Evolutionary conservation across 202 grass and related monocot species (phyloP), one percentile per base, ranked within the genome.

Genomic region (Carex arenaria): DNA sequence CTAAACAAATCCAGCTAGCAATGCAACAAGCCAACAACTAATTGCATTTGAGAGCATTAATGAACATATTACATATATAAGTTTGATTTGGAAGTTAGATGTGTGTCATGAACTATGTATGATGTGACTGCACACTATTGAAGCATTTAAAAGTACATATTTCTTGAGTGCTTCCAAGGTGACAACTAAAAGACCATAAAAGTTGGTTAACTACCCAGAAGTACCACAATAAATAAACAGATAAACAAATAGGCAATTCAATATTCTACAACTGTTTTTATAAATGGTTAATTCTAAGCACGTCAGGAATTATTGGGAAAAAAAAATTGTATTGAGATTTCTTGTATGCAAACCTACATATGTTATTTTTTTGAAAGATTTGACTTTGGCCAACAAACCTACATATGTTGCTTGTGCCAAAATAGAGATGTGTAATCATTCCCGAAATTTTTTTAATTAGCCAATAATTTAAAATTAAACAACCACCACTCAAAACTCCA

Each of bases 11-110:
- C 49, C 51, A 76, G 49, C 23, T 15, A 76, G 51, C 51, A 55
- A 76, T 56, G 51, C 72, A 76, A 76, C 51, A 55, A 76, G 34
- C 26, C 72, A 76, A 76, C 72, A 56, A 76, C 51, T 76, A 34
- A 76, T 56, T 67, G 31, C 32, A 38, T 67, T 55, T 56, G 15
- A 53, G 11, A 53, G 22, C 51, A 76, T 18, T 76, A 76, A 76
- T 55, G 26, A 76, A 32, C 47, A 76, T 74, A 49, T 23, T 56
- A 55, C 22, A 76, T 54, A 22, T 23, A 30, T 34, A 56, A 5
- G 26, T 76, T 76, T 54, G 23, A 55, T 76, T 62, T 53, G 54
- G 10, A 9, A 76, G 23, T 57, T 56, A 40, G 72, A 26, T 71
- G 15, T 32, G 72, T 76, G 66, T 42, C 72, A 76, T 76, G 51